Base-by-base conservation (phyloP, 768 basidiomycete genomes). In the Boletus pseudopeckii region DNA sequence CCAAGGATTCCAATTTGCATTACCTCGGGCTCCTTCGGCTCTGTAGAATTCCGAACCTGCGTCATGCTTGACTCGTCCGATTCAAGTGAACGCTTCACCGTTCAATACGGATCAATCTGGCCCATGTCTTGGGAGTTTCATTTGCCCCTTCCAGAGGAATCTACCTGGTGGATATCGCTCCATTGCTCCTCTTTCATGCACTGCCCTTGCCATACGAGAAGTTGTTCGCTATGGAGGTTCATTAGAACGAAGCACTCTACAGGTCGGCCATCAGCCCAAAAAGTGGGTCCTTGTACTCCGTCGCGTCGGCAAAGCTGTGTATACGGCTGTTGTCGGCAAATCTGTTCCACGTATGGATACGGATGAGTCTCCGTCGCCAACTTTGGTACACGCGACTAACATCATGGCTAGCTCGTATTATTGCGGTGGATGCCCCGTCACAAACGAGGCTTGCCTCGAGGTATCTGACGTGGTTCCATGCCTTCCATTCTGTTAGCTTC, bases 381-480 rank as follows among this genome's bases (percentile, higher is more conserved):
- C 33, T 40, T 42, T 43, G 50, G 33, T 11, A 45, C 61, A 65
- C 36, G 59, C 56, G 46, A 49, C 41, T 49, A 8, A 57, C 56
- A 24, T 50, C 48, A 36, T 53, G 62, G 33, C 40, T 39, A 48
- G 51, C 26, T 47, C 45, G 17, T 39, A 14, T 26, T 40, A 50
- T 54, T 50, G 57, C 50, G 39, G 44, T 47, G 43, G 56, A 30
- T 47, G 53, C 38, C 50, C 40, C 43, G 40, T 45, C 37, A 39
- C 38, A 66, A 63, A 61, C 47, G 64, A 70, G 68, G 66, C 54
- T 24, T 18, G 57, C 68, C 67, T 70, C 54, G 55, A 70, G 64
- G 67, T 54, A 15, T 41, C 51, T 62, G 63, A 62, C 62, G 43
- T 65, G 15, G 46, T 55, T 63, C 52, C 56, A 55, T 48, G 45